phyloP scores from a whole-genome alignment of 345 rosid genomes.

The Aegle marmelos region DNA sequence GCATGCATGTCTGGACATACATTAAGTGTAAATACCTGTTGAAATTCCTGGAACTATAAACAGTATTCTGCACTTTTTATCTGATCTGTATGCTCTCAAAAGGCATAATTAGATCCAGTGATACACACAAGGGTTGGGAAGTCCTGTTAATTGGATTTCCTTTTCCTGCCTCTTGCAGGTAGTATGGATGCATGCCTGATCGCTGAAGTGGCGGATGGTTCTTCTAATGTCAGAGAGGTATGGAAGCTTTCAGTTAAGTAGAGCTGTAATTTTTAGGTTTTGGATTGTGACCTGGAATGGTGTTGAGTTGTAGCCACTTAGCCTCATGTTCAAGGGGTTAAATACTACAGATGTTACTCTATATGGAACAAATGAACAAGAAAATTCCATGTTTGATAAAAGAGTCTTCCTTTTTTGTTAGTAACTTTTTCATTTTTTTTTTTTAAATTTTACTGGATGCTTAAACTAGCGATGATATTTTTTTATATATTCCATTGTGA shows the following conservation, averaged over 20 bases:
- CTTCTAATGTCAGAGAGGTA: conserved; percentile 85
- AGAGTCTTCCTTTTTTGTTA: not conserved
- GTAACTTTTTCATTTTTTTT: not conserved
- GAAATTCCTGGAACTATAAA: not conserved
- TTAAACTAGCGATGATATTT: too few species aligned
- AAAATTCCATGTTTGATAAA: not conserved
- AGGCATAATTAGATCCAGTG: not conserved
- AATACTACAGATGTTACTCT: not conserved
- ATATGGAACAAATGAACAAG: not conserved
- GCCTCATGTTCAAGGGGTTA: not conserved
- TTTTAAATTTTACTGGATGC: not conserved
- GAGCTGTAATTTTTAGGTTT: conserved; percentile 2
- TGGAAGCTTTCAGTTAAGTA: conserved; percentile 71
- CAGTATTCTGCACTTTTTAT: not conserved
- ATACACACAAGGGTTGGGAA: not conserved
- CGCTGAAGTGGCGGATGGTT: conserved; percentile 83
- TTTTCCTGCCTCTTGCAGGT: conserved; percentile 36
- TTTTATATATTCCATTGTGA: not conserved
- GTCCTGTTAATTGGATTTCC: not conserved
- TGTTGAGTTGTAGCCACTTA: not conserved
- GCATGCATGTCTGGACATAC: not conserved
- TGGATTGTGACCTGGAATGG: not conserved
- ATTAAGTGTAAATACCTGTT: not conserved
- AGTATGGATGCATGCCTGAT: conserved; percentile 57
- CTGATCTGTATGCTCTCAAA: not conserved